Evolutionary conservation across 1,139 yeast species (phyloP).

Genomic region (Yarrowia galli): DNA sequence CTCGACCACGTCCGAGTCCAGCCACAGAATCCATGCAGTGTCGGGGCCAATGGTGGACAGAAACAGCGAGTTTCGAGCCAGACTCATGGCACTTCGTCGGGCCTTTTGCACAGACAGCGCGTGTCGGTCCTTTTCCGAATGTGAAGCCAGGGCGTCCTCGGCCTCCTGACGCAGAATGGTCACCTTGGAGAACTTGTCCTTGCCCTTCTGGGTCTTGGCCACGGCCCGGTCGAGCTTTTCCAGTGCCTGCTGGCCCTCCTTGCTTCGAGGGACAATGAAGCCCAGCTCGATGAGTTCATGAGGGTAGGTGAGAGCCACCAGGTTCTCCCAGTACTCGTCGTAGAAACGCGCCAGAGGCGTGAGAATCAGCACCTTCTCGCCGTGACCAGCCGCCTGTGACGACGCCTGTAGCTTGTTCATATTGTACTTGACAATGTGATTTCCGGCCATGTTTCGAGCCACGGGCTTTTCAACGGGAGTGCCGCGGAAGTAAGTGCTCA

Average conservation of each 20-base stretch:
- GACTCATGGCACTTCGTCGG: conserved; percentile 88
- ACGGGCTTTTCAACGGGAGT: conserved; percentile 46
- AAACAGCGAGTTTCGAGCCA: conserved; percentile 88
- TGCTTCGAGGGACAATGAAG: conserved; percentile 82
- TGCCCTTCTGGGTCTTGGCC: conserved; percentile 68
- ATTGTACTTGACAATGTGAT: conserved; percentile 84
- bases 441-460: conserved; percentile 70
- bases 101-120: conserved; percentile 79
- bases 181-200: conserved; percentile 73
- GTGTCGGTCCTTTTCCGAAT: conserved; percentile 77
- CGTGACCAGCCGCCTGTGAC: conserved; percentile 70
- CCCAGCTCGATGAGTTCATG: conserved; percentile 86
- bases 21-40: conserved; percentile 95
- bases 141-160: conserved; percentile 47
- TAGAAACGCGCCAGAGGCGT: conserved; percentile 90
- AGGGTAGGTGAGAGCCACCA: conserved; percentile 77
- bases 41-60: conserved; percentile 90
- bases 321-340: conserved; percentile 85
- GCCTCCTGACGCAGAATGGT: conserved; percentile 92
- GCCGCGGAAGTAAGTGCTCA: conserved; percentile 27
- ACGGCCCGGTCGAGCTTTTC: conserved; percentile 74
- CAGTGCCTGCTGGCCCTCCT: conserved; percentile 81
- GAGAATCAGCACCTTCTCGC: conserved; percentile 80
- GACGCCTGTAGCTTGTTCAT: conserved; percentile 77
- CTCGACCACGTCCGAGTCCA: conserved; percentile 92